Evolutionary conservation across 73 alveolate genomes (phyloP), one percentile per base, ranked within the genome.

Genomic region (Blepharisma stoltei): DNA sequence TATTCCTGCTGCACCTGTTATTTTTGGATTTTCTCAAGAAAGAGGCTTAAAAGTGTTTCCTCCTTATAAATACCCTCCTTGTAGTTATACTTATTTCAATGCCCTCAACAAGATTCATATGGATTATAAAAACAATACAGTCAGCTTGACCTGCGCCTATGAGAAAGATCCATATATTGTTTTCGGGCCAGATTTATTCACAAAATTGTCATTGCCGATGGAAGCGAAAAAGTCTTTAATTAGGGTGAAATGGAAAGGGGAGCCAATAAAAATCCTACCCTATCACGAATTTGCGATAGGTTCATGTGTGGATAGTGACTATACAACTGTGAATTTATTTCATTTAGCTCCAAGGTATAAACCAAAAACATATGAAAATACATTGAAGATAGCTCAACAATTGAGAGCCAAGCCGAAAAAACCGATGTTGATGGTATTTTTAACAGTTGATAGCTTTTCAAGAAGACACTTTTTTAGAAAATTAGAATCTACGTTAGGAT

Each of bases 401-500:
- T 32, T 32, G 41, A 32, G 41, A 32, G 3, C 0, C 0, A 3
- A 32, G 41, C 41, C 41, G 0, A 52, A 52, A 4, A 60, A 60
- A 60, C 37, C 37, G 23, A n/a, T 60, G 73, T 3, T 60, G 23
- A 60, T 60, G 18, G 2, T 60, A 18, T 25, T 60, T 9, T 14
- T 60, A 20, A 60, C 48, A 8, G 5, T 25, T 9, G 73, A 60
- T 25, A 60, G 73, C 5, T 25, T 60, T 60, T 60, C 73, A 60
- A 60, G 73, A 60, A 14, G 46, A 2, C 73, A 60, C 23, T 60
- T 60, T 60, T 60, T 18, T 38, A n/a, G 73, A 20, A 60, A 60
- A 38, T 38, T 60, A 14, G 23, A 60, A 60, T 8, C 37, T 14
- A 60, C 73, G 18, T n/a, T 60, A 25, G 14, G 18, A 60, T 60